Evolutionary conservation across 768 basidiomycete species (phyloP).

Genomic region (Tephrocybe sp.): DNA sequence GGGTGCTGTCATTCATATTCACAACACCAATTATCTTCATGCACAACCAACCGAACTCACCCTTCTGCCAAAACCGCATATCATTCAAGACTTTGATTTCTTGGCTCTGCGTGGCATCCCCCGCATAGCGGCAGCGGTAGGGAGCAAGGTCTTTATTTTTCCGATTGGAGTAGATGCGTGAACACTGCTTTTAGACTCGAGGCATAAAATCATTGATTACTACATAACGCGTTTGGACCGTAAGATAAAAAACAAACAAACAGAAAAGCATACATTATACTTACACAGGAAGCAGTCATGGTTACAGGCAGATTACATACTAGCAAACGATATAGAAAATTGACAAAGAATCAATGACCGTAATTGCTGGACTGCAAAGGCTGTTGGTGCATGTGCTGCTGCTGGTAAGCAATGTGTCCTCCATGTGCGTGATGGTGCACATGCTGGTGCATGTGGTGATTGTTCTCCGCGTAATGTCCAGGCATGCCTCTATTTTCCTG

Average conservation of each 20-base stretch:
- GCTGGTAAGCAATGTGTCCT: slow-evolving; percentile 25
- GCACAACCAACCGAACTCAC: slow-evolving; percentile 59
- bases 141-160: slow-evolving; percentile 55
- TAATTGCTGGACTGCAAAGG: slow-evolving; percentile 24
- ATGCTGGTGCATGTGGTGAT: slow-evolving; percentile 17
- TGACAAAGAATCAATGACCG: slow-evolving; percentile 24
- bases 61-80: slow-evolving; percentile 59
- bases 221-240: background rate
- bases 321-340: slow-evolving; percentile 10
- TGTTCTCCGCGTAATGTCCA: slow-evolving; percentile 24
- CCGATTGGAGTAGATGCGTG: slow-evolving; percentile 60
- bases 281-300: slow-evolving; percentile 2
- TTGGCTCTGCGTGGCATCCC: slow-evolving; percentile 58
- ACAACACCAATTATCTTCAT: slow-evolving; percentile 63
- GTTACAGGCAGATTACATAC: background rate
- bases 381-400: slow-evolving; percentile 23
- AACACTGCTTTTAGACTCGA: slow-evolving; percentile 3
- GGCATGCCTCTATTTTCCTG: slow-evolving; percentile 20
- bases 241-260: background rate
- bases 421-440: slow-evolving; percentile 24
- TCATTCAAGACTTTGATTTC: slow-evolving; percentile 77
- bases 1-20: slow-evolving; percentile 69
- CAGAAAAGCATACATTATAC: background rate
- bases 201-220: background rate
- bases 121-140: slow-evolving; percentile 65